Evolutionary conservation across 2,329 filamentous ascomycete genomes (phyloP), one percentile per base, ranked within the genome.

Genomic region (Cladorrhinum sp.): DNA sequence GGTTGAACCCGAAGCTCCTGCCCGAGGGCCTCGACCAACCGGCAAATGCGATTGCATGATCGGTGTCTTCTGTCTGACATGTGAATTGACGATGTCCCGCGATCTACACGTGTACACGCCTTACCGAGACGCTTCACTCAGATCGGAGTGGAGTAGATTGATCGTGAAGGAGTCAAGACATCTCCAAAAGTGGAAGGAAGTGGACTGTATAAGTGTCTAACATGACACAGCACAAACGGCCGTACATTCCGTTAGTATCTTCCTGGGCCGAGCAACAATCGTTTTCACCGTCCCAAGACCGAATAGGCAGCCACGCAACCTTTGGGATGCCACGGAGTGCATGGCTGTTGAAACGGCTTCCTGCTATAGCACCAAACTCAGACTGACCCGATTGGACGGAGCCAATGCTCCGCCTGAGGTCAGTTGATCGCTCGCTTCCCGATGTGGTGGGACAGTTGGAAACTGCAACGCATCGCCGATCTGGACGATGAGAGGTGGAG

Each of bases 381-480:
- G 42, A 46, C 5, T 18, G 42, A 10, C 7, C 16, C 5, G 18
- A 21, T 46, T 20, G 7, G 42, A 14, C 42, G 18, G 42, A 46
- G 16, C 3, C 8, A 46, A 36, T 9, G 14, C 33, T 36, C 33
- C 33, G 33, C 8, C 9, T 12, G 3, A 36, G 33, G 33, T 36
- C 33, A 46, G 7, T 18, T 21, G 18, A 18, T 46, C 18, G n/a
- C 42, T 46, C 16, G 2, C 18, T 46, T 46, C n/a, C n/a, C n/a
- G n/a, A 46, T 21, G 42, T 16, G 42, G 42, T 46, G 42, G 3
- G 18, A 20, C 42, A 18, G 6, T 18, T 21, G 23, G 21, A 28
- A 49, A 33, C 57, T 58, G 57, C 56, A 58, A 52, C n/a, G 10
- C 51, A 60, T 60, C 58, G 58, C 39, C 58, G 58, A 60, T 56